Evolutionary conservation across 192 early-diverging fungal species (phyloP).

Genomic region (Coemansia sp.): DNA sequence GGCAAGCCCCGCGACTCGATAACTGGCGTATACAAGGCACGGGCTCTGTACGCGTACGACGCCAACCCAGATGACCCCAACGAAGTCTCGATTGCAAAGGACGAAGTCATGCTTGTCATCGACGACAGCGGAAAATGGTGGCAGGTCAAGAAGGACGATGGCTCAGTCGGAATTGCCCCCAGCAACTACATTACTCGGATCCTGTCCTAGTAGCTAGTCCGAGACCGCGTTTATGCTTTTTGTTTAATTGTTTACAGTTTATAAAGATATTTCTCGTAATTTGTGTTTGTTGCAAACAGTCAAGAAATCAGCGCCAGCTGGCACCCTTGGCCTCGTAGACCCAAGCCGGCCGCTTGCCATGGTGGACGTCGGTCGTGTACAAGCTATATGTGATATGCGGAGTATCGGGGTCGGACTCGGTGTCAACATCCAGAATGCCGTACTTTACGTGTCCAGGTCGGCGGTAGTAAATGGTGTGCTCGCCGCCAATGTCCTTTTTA

Average conservation of each 20-base stretch:
- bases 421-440: slow-evolving; percentile 56
- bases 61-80: slow-evolving; percentile 90
- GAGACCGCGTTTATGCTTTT: neutral
- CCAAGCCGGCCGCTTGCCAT: slow-evolving; percentile 33
- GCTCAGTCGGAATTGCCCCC: slow-evolving; percentile 82
- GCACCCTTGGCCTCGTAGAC: slow-evolving; percentile 40
- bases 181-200: slow-evolving; percentile 75
- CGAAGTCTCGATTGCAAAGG: slow-evolving; percentile 87
- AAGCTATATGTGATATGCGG: slow-evolving; percentile 50
- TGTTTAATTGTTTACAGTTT: neutral
- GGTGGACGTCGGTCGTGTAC: slow-evolving; percentile 43
- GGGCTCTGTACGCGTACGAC: slow-evolving; percentile 75
- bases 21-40: slow-evolving; percentile 61
- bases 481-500: slow-evolving; percentile 27
- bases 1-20: slow-evolving; percentile 36
- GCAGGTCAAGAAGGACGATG: slow-evolving; percentile 83
- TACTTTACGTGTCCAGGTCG: slow-evolving; percentile 53
- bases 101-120: slow-evolving; percentile 80
- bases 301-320: slow-evolving; percentile 27
- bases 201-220: slow-evolving; percentile 15
- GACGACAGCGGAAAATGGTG: slow-evolving; percentile 98
- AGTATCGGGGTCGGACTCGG: slow-evolving; percentile 22
- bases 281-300: neutral
- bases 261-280: neutral
- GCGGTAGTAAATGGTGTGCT: slow-evolving; percentile 45